Conservation (phyloP, 805 yeast genomes). For the Dipodascus albidus region DNA sequence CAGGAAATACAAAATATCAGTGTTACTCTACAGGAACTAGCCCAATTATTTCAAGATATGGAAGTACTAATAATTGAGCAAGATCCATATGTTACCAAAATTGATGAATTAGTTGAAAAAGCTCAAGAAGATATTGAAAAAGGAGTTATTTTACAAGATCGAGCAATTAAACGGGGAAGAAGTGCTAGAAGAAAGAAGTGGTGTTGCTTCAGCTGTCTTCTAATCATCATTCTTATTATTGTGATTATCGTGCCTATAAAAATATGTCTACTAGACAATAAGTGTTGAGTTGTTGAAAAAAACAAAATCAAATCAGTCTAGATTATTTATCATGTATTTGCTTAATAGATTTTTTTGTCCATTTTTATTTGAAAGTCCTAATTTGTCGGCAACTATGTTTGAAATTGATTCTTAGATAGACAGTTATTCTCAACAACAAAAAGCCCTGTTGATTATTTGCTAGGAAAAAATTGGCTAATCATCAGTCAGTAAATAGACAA, state of each 20-base stretch:
- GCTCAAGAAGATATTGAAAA: neutral
- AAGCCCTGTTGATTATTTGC: no score
- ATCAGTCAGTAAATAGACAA: no score
- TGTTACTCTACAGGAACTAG: neutral
- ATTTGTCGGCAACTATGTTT: no score
- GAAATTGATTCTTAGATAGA: no score
- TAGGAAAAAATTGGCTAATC: no score
- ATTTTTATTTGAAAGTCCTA: no score
- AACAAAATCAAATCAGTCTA: no score
- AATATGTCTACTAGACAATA: neutral
- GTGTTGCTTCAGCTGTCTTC: neutral
- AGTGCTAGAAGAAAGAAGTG: neutral
- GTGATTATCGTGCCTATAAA: neutral
- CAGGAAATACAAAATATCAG: neutral
- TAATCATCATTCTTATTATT: neutral
- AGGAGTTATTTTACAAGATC: neutral
- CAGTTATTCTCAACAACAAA: no score
- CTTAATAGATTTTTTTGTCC: neutral
- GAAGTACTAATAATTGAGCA: neutral
- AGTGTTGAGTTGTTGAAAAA: neutral
- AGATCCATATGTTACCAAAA: neutral
- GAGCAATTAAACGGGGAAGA: neutral
- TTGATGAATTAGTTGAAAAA: neutral
- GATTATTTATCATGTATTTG: neutral
- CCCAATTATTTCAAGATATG: neutral